phyloP scores from a whole-genome alignment of 495 filamentous ascomycete genomes.

The Terfezia claveryi region DNA sequence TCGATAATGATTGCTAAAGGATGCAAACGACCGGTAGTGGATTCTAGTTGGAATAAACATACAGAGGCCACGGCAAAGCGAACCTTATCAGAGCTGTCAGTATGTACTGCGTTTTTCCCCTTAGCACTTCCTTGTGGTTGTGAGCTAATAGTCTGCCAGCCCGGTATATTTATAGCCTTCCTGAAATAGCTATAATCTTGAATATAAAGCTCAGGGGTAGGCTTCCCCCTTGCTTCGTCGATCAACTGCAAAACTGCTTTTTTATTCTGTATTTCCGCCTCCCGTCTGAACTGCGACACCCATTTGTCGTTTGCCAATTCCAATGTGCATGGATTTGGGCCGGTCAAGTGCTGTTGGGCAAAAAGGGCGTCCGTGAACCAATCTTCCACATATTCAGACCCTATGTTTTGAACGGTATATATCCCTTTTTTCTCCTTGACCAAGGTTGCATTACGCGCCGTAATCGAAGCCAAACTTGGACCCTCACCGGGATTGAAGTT shows the following conservation, averaged over 20 bases:
- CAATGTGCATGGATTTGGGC: slow-evolving; percentile 28
- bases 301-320: slow-evolving; percentile 16
- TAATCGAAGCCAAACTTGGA: background rate
- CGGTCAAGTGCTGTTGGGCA: slow-evolving; percentile 21
- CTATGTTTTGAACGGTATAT: background rate
- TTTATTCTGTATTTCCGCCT: slow-evolving; percentile 17
- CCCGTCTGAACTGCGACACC: slow-evolving; percentile 20
- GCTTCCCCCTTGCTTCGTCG: slow-evolving; percentile 4
- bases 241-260: slow-evolving; percentile 7
- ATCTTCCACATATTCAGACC: slow-evolving; percentile 10
- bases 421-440: background rate
- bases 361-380: slow-evolving; percentile 29
- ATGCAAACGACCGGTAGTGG: slow-evolving; percentile 24
- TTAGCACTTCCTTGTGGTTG: slow-evolving; percentile 6
- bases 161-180: slow-evolving; percentile 16
- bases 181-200: slow-evolving; percentile 29
- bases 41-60: slow-evolving; percentile 24
- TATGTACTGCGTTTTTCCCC: slow-evolving; percentile 3
- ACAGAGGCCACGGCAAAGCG: slow-evolving; percentile 18
- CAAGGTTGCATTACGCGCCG: background rate
- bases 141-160: slow-evolving; percentile 2
- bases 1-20: slow-evolving; percentile 27
- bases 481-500: background rate
- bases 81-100: slow-evolving; percentile 1
- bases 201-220: slow-evolving; percentile 18